phyloP scores from a whole-genome alignment of 345 rosid genomes.

The Eucalyptus polybractea region DNA sequence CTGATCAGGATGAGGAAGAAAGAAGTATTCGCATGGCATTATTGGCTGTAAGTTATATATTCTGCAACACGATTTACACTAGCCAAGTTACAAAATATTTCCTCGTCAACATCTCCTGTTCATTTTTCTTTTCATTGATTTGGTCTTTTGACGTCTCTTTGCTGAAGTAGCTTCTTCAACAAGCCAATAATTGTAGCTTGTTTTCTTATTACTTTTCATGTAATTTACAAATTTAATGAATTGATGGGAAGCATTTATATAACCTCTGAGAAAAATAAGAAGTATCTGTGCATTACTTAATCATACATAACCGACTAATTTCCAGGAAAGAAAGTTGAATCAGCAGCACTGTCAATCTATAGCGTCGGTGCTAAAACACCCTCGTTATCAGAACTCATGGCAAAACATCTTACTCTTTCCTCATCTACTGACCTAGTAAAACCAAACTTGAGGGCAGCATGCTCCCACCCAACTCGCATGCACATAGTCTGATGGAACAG shows the following conservation, averaged over 20 bases:
- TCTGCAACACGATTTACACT: not conserved
- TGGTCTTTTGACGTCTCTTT: not conserved
- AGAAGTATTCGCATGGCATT: conserved; percentile 74
- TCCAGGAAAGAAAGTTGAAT: not conserved
- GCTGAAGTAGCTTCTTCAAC: not conserved
- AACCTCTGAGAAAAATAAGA: not conserved
- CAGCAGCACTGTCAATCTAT: not conserved
- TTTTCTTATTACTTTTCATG: not conserved
- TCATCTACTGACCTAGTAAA: not conserved
- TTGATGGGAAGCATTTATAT: not conserved
- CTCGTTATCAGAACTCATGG: not conserved
- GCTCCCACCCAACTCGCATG: not conserved
- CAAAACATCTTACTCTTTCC: not conserved
- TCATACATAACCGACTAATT: not conserved
- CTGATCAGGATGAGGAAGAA: conserved; percentile 96
- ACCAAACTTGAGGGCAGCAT: not conserved
- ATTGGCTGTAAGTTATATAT: conserved; percentile 59
- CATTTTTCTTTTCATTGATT: not conserved
- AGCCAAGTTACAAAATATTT: not conserved
- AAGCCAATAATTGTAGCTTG: not conserved
- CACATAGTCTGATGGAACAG: not conserved
- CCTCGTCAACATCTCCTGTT: not conserved
- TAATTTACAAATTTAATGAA: not conserved
- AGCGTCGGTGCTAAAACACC: not conserved
- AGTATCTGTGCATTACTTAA: not conserved